Evolutionary conservation across 2,329 filamentous ascomycete species (phyloP).

Genomic region (Fusarium euwallaceae): DNA sequence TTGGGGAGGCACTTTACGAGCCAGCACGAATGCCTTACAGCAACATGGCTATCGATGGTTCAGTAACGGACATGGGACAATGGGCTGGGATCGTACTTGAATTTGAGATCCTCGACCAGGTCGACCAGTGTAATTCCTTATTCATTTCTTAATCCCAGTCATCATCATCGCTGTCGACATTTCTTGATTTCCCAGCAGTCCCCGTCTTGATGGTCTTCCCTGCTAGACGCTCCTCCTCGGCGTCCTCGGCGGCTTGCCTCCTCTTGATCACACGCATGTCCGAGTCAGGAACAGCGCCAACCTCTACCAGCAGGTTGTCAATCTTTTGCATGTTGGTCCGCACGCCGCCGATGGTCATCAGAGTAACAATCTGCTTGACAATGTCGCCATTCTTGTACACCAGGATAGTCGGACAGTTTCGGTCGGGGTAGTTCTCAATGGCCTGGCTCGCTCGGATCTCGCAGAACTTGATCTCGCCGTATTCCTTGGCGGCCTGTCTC

Average conservation of each 20-base stretch:
- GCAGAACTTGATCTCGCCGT: conserved; percentile 97
- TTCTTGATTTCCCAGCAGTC: conserved; percentile 60
- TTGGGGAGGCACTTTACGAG: background rate
- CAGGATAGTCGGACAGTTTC: conserved; percentile 93
- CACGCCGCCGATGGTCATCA: conserved; percentile 81
- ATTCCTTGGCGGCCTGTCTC: conserved; percentile 85
- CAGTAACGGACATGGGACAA: background rate
- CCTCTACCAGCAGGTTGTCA: conserved; percentile 83
- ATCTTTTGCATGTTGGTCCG: conserved; percentile 80
- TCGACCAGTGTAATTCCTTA: background rate
- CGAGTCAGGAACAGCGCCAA: conserved; percentile 82
- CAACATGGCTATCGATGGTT: background rate
- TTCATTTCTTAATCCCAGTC: conserved; percentile 68
- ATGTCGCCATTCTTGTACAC: conserved; percentile 96
- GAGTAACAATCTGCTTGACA: conserved; percentile 89
- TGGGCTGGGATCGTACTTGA: background rate
- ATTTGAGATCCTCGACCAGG: background rate
- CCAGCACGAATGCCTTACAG: background rate
- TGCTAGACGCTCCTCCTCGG: conserved; percentile 67
- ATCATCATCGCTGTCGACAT: conserved; percentile 67
- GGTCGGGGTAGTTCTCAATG: conserved; percentile 95
- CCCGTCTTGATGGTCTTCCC: conserved; percentile 66
- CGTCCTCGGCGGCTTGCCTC: conserved; percentile 70
- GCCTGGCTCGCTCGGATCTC: conserved; percentile 93
- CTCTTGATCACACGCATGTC: conserved; percentile 82